Base-by-base conservation (phyloP, 768 basidiomycete genomes). In the Mycena rosella region DNA sequence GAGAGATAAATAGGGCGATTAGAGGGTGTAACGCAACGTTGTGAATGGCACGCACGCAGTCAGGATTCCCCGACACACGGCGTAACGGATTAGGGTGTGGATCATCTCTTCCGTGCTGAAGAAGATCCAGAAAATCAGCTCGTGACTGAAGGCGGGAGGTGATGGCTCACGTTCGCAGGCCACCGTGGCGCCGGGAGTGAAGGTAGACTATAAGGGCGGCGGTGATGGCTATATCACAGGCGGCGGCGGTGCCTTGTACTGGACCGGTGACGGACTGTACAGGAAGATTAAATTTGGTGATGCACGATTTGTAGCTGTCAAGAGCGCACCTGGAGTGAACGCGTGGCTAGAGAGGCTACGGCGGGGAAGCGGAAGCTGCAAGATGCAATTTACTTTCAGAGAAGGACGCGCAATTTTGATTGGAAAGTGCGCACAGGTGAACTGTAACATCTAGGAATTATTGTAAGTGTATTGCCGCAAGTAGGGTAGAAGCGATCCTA, bases 51-150 rank as follows among this genome's bases (percentile, higher is more conserved):
- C 60, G 15, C 15, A 68, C 66, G 55, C 59, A 18, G 66, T 68
- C 26, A 58, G 3, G n/a, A 63, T 62, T 6, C 66, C 66, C 1
- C 66, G 53, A 27, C 60, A 62, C 47, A 68, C 22, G 17, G 55
- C 47, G 44, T 57, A 68, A 2, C 51, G 47, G 24, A 63, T 58
- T n/a, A 68, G 38, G 2, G 36, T 58, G 32, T 68, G 60, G 6
- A 68, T 58, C 60, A 68, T 63, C 17, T 40, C 14, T 5, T 52
- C 36, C 40, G 66, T 68, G 30, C 66, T 68, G 55, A n/a, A n/a
- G n/a, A n/a, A n/a, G 22, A 59, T 67, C 48, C 11, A 20, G 18
- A 58, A 13, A 24, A 38, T 59, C 7, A 59, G 49, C 17, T 6
- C 2, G 18, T 45, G 11, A 7, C 32, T 3, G 14, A 24, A 3